Conservation (phyloP, 164 flowering plant genomes). For the Stephania japonica region DNA sequence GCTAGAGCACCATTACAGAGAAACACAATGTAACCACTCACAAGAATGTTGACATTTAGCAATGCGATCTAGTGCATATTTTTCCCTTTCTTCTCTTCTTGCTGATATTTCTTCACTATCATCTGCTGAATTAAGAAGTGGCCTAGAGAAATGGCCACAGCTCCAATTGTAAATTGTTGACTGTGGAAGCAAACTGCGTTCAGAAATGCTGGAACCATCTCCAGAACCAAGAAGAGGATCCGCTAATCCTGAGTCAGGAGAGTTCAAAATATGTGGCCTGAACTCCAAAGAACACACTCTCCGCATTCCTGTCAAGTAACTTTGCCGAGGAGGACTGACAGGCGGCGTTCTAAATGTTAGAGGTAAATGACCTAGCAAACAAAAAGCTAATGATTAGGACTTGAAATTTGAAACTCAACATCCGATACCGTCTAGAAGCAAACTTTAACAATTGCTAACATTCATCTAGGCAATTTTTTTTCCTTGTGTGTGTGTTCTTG, state of each 20-base stretch:
- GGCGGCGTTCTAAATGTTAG: constrained; percentile 96
- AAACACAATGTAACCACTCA: constrained; percentile 24
- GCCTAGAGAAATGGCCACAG: constrained; percentile 93
- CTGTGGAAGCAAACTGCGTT: constrained; percentile 88
- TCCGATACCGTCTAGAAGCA: not conserved
- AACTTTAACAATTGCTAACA: not conserved
- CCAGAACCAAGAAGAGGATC: constrained; percentile 71
- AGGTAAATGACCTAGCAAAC: constrained; percentile 64
- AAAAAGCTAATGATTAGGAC: constrained; percentile 1
- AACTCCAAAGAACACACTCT: constrained; percentile 92
- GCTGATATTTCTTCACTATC: constrained; percentile 66
- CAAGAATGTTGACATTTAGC: constrained; percentile 84
- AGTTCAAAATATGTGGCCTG: constrained; percentile 65
- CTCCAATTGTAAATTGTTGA: constrained; percentile 95
- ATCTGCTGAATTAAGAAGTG: constrained; percentile 72
- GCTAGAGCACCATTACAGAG: not conserved
- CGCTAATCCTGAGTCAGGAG: constrained; percentile 92
- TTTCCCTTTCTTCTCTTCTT: constrained; percentile 76
- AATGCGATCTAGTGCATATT: constrained; percentile 67
- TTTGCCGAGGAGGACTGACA: constrained; percentile 89
- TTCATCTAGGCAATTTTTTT: not conserved
- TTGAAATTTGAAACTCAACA: not conserved
- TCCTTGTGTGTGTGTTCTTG: too few species aligned
- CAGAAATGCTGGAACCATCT: constrained; percentile 54
- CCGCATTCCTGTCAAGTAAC: constrained; percentile 70